phyloP scores from a whole-genome alignment of 768 basidiomycete genomes.

The Daedaleopsis sinensis region DNA sequence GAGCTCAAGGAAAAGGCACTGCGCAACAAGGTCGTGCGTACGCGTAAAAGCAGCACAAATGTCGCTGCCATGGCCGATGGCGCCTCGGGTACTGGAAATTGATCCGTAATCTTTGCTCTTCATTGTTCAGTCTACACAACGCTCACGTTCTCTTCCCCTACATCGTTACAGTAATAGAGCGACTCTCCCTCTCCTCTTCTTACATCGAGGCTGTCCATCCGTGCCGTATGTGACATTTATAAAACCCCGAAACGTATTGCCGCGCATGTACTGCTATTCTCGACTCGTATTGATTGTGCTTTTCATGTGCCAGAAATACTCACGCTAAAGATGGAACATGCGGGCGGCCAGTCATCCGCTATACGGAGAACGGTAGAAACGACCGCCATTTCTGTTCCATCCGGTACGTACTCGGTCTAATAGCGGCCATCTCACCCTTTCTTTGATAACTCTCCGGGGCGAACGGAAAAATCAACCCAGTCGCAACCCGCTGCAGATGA shows the following conservation, averaged over 20 bases:
- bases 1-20: slow-evolving; percentile 82
- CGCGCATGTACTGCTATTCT: slow-evolving; percentile 15
- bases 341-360: background rate
- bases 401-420: slow-evolving; percentile 16
- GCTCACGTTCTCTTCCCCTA: slow-evolving; percentile 7
- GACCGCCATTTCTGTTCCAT: background rate
- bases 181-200: background rate
- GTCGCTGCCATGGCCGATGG: background rate
- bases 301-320: slow-evolving; percentile 9
- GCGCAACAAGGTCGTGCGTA: slow-evolving; percentile 80
- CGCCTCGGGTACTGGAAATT: background rate
- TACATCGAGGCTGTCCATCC: background rate
- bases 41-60: slow-evolving; percentile 50
- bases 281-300: slow-evolving; percentile 12
- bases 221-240: background rate
- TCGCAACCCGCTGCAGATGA: background rate
- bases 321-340: slow-evolving; percentile 4
- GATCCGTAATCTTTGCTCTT: background rate
- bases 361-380: background rate
- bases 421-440: background rate
- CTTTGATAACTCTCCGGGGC: background rate
- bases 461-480: background rate
- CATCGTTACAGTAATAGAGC: slow-evolving; percentile 10
- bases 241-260: slow-evolving; percentile 11
- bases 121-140: background rate